Percentiles rank a stretch among this genome's conserved stretches.
phyloP scores from a whole-genome alignment of 1,139 yeast species.

The Saccharomyces hybrid region DNA sequence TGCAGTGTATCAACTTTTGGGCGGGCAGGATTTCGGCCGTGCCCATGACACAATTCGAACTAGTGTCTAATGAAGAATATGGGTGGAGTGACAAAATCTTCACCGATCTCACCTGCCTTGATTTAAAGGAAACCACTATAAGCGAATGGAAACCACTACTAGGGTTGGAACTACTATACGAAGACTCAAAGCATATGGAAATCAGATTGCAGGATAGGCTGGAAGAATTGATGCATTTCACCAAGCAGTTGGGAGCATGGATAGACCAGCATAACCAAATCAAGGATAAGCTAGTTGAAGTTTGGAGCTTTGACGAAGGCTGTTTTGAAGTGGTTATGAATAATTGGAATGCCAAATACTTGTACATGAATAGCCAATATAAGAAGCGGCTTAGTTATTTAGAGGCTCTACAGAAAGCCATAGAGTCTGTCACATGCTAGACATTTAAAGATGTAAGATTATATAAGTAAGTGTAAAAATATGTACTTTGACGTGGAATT shows the following conservation, averaged over 20 bases:
- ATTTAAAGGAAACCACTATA: conserved; percentile 35
- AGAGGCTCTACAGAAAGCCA: conserved; percentile 20
- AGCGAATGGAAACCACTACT: conserved; percentile 4
- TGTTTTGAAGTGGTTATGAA: conserved; percentile 30
- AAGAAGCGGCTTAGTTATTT: conserved; percentile 30
- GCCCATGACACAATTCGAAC: conserved; percentile 45
- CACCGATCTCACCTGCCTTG: background rate
- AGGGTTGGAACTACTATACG: conserved; percentile 30
- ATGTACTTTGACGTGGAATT: background rate
- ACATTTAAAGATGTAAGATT: conserved; percentile 12
- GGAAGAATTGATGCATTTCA: conserved; percentile 28
- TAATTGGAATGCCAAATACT: conserved; percentile 36
- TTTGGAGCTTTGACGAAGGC: conserved; percentile 31
- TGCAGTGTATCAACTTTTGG: conserved; percentile 83
- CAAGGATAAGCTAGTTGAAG: conserved; percentile 29
- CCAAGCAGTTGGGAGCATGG: conserved; percentile 25
- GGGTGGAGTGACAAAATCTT: conserved; percentile 57
- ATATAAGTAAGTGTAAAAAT: background rate
- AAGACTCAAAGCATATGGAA: conserved; percentile 13
- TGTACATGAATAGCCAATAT: conserved; percentile 31
- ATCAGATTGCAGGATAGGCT: conserved; percentile 20
- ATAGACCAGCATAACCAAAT: conserved; percentile 33
- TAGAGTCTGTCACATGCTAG: background rate
- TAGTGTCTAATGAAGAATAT: conserved; percentile 68
- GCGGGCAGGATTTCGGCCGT: conserved; percentile 76